Evolutionary conservation across 2,329 filamentous ascomycete genomes (phyloP), one percentile per base, ranked within the genome.

Genomic region (Polychaeton citri): DNA sequence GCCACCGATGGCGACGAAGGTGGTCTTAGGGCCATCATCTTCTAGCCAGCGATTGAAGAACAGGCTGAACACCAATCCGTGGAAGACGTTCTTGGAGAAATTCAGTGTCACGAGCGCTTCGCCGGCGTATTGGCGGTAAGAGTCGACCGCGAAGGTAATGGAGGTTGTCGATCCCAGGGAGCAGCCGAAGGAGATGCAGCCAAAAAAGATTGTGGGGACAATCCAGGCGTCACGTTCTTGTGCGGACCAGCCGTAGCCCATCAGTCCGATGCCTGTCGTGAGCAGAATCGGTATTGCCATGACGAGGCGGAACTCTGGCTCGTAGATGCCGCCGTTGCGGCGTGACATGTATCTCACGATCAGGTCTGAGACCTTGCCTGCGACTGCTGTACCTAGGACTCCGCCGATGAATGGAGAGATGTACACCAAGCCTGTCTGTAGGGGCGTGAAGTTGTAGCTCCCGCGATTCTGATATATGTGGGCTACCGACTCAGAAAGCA

Each of bases 191-290:
- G 83, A 90, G 20, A 94, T 77, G 33, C 95, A 58, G 5, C 88
- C 88, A 46, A 96, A 95, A 62, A 96, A 95, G 3, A 93, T 56
- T 0, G 88, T 95, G 0, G 90, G 90, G 0, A 94, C 83, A 35
- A 94, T 92, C 82, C 83, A 96, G 16, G 71, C 66, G 50, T 95
- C 76, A 17, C 68, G 67, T 38, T 78, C 70, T 43, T 84, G 59
- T 0, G 81, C 84, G 7, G 81, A 86, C 90, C 88, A 96, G n/a
- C 88, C 88, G 51, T 90, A 96, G 2, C 86, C 88, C 77, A 95
- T 93, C 12, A 96, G 71, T 0, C 90, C 90, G 20, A 88, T 75
- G 1, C 78, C 75, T 0, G 87, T 95, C 3, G 76, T 76, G 36
- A 95, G 50, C 1, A 79, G 66, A 20, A 95, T 78, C 0, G 87